Conservation (phyloP, 148 eudicot genomes). For the Cornus kousa region DNA sequence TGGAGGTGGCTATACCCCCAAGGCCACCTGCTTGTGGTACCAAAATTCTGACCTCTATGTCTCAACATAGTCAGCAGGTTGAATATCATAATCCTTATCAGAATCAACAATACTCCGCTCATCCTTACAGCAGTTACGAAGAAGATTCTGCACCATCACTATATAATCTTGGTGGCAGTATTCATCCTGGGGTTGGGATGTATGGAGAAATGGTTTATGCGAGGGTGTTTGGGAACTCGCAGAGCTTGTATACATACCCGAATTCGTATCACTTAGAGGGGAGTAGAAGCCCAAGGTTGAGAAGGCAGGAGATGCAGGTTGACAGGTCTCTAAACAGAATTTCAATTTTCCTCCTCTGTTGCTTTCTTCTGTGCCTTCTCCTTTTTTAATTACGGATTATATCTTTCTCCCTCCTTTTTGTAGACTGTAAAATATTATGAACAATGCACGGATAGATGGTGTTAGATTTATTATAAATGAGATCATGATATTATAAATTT, state of each 20-base stretch:
- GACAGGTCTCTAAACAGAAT: conserved; percentile 63
- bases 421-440: background rate
- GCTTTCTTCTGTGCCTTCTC: conserved; percentile 60
- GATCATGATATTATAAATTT: background rate
- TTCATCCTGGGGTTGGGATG: conserved; percentile 50
- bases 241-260: conserved; percentile 36
- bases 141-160: conserved; percentile 31
- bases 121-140: conserved; percentile 4
- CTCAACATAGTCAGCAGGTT: conserved; percentile 36
- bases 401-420: background rate
- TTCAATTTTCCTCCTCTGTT: conserved; percentile 61
- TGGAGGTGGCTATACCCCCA: conserved; percentile 42
- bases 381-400: conserved; percentile 40
- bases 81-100: conserved; percentile 42
- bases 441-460: background rate
- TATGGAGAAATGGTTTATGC: conserved; percentile 75
- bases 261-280: conserved; percentile 40
- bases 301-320: conserved; percentile 62
- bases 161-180: conserved; percentile 23
- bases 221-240: conserved; percentile 64
- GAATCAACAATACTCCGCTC: conserved; percentile 15
- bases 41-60: conserved; percentile 34
- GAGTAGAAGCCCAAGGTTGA: conserved; percentile 44
- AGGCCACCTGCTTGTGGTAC: conserved; percentile 66
- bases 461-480: background rate